These are phyloP conservation scores for Penicillium canariense DNA, from an alignment of 495 filamentous ascomycete species.

Conservation along the genomic window DNA sequence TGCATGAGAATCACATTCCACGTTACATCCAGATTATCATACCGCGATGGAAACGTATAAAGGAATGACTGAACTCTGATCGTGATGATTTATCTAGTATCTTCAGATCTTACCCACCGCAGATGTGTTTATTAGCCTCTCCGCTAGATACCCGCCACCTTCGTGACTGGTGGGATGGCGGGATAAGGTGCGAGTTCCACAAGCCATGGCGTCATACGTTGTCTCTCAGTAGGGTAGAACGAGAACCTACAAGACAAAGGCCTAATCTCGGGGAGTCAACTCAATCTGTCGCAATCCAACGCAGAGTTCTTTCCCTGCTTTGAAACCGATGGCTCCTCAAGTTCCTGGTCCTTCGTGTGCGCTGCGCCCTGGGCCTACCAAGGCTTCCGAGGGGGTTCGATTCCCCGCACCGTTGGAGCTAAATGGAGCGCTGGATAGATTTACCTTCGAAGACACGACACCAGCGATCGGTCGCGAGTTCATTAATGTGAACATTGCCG, in stretches of 20 bases:
- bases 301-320: background rate
- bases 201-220: background rate
- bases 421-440: constrained; percentile 52
- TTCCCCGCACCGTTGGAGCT: constrained; percentile 33
- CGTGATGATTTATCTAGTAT: background rate
- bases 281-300: background rate
- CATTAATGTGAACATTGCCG: constrained; percentile 20
- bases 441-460: constrained; percentile 33
- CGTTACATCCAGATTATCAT: background rate
- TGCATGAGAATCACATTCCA: background rate
- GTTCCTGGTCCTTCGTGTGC: constrained; percentile 7
- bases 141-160: background rate
- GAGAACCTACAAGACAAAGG: background rate
- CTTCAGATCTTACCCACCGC: background rate
- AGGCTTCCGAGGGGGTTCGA: background rate
- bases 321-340: constrained; percentile 13
- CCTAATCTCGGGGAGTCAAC: too few species aligned
- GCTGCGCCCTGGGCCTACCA: constrained; percentile 7
- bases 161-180: background rate
- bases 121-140: background rate
- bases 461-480: constrained; percentile 27
- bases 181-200: background rate
- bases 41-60: background rate
- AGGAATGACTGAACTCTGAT: background rate
- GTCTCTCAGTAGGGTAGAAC: background rate